phyloP scores from a whole-genome alignment of 202 grass and related monocot genomes.

The Elaeis oleifera region DNA sequence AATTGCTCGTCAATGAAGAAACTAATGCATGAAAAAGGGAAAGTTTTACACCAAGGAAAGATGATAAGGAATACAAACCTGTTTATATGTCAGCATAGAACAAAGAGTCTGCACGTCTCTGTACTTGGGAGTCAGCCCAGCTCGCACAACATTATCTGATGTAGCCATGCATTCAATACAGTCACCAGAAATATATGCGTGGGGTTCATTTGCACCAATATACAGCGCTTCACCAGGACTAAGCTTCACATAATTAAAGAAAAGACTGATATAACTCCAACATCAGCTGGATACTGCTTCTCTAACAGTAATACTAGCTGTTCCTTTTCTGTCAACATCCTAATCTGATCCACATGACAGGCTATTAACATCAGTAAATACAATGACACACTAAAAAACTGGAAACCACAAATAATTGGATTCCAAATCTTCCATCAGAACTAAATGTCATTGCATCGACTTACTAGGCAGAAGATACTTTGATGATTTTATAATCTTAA shows the following conservation, averaged over 20 bases:
- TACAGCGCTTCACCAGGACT: slow-evolving; percentile 75
- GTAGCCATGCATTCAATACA: slow-evolving; percentile 94
- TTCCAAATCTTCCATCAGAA: too few relatives aligned
- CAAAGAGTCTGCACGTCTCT: slow-evolving; percentile 80
- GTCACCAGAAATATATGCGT: slow-evolving; percentile 87
- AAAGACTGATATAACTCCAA: slow-evolving; percentile 79
- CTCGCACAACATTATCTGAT: slow-evolving; percentile 94
- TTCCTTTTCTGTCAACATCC: slow-evolving; percentile 69
- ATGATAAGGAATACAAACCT: slow-evolving; percentile 35
- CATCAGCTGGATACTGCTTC: slow-evolving; percentile 75
- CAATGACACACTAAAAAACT: neutral
- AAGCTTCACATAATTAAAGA: slow-evolving; percentile 86
- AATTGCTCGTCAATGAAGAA: neutral
- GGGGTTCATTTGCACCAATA: slow-evolving; percentile 79
- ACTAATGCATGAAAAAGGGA: neutral
- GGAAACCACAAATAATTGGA: too few relatives aligned
- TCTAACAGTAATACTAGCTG: slow-evolving; percentile 62
- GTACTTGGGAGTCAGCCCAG: slow-evolving; percentile 86
- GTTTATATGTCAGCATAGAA: slow-evolving; percentile 92
- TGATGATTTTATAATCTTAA: too few relatives aligned
- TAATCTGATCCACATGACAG: slow-evolving; percentile 35
- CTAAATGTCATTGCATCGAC: too few relatives aligned
- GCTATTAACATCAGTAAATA: slow-evolving; percentile 5
- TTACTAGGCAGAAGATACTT: too few relatives aligned
- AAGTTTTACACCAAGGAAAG: neutral